These are phyloP conservation scores for Brassica napus DNA, from an alignment of 345 rosid genomes.

Conservation along the genomic window DNA sequence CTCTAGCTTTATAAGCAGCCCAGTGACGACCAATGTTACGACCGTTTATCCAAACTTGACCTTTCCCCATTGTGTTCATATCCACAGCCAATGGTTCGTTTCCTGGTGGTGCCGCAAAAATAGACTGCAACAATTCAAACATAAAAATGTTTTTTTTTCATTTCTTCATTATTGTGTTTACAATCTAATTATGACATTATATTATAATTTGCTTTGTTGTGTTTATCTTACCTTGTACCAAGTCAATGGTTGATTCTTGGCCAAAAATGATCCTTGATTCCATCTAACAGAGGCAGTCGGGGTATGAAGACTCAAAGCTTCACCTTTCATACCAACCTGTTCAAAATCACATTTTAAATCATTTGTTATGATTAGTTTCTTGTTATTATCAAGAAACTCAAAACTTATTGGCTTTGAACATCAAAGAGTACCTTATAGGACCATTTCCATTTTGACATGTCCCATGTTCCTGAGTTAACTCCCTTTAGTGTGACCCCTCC, in stretches of 20 bases:
- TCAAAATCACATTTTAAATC: not conserved
- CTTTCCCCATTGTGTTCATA: constrained; percentile 81
- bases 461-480: constrained; percentile 72
- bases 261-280: constrained; percentile 61
- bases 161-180: not conserved
- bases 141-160: not conserved
- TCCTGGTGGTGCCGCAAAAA: constrained; percentile 63
- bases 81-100: constrained; percentile 81
- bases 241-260: constrained; percentile 65
- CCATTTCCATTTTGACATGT: constrained; percentile 89
- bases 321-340: constrained; percentile 81
- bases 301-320: constrained; percentile 65
- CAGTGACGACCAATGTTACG: constrained; percentile 82
- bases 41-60: constrained; percentile 89
- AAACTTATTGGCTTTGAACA: not conserved
- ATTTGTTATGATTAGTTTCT: constrained; percentile 7
- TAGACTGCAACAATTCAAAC: constrained; percentile 48
- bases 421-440: constrained; percentile 68
- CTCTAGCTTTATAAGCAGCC: constrained; percentile 69
- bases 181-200: not conserved
- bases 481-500: constrained; percentile 78
- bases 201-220: not conserved
- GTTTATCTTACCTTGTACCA: constrained; percentile 76
- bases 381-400: not conserved
- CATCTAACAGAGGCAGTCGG: constrained; percentile 75